A percentile compares a stretch with the other conserved stretches of the same genome.
These are phyloP conservation scores for Agaricales sp. DNA, from an alignment of 1,284 basidiomycete species.

Conservation along the genomic window DNA sequence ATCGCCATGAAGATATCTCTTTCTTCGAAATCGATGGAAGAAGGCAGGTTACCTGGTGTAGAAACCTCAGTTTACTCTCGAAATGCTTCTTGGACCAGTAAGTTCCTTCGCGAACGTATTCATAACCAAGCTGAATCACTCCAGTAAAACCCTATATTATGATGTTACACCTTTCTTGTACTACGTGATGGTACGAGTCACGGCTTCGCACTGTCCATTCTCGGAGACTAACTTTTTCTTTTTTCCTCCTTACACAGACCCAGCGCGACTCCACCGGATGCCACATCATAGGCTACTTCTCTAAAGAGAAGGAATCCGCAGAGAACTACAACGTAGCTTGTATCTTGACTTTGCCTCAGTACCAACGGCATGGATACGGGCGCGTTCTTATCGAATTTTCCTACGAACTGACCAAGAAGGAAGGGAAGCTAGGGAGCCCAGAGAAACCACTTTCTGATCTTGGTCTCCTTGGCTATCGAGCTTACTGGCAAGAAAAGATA, in stretches of 20 bases:
- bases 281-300: constrained; percentile 97
- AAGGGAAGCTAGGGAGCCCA: constrained; percentile 91
- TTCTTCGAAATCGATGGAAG: constrained; percentile 99
- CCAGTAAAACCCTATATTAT: constrained; percentile 96
- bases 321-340: constrained; percentile 99
- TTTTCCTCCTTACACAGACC: constrained; percentile 33
- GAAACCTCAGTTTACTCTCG: constrained; percentile 91
- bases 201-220: too few relatives aligned
- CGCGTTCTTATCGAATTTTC: constrained; percentile 97
- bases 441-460: constrained; percentile 97
- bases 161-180: constrained; percentile 99
- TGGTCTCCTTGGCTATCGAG: constrained; percentile 87
- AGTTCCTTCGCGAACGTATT: constrained; percentile 19
- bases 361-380: constrained; percentile 94
- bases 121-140: constrained; percentile 15
- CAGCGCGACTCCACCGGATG: constrained; percentile 86
- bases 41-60: constrained; percentile 93
- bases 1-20: constrained; percentile 91
- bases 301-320: constrained; percentile 97
- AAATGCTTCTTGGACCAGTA: constrained; percentile 99
- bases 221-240: constrained; percentile 7
- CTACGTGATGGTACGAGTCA: constrained; percentile 87
- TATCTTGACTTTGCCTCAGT: constrained; percentile 95
- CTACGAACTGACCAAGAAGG: constrained; percentile 96
- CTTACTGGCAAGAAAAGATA: constrained; percentile 97